Percentiles rank a stretch among this genome's conserved stretches.
phyloP scores from a whole-genome alignment of 2,329 filamentous ascomycete species.

The Ophiostoma montium region DNA sequence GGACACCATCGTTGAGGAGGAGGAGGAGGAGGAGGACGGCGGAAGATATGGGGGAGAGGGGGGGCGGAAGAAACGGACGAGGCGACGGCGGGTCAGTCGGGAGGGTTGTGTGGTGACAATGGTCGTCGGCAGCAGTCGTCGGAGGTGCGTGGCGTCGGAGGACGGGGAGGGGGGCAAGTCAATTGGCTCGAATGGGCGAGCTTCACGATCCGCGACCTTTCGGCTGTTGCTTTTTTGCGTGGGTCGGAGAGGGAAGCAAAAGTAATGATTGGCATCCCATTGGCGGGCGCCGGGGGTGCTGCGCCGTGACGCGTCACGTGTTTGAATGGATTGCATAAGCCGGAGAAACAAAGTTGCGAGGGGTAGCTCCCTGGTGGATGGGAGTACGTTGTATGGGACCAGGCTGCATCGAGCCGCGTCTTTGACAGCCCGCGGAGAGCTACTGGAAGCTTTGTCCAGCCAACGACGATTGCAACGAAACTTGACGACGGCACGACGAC shows the following conservation, averaged over 20 bases:
- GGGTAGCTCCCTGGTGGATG: constrained; percentile 3
- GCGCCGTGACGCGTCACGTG: constrained; percentile 3
- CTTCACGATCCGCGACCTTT: constrained; percentile 7
- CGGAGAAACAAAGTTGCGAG: constrained; percentile 12
- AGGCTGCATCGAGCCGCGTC: constrained; percentile 32
- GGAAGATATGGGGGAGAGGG: neutral
- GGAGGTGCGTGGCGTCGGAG: constrained; percentile 1
- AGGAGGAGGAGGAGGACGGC: neutral
- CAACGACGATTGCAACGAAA: too few relatives aligned
- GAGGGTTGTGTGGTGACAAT: neutral
- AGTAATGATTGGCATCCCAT: constrained; percentile 13
- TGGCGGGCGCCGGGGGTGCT: constrained; percentile 6
- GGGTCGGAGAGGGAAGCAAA: constrained; percentile 5
- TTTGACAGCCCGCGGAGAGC: constrained; percentile 5
- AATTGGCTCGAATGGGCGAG: constrained; percentile 12
- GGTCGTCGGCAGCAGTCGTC: neutral
- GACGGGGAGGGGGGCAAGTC: too few relatives aligned
- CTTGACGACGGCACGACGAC: constrained; percentile 1
- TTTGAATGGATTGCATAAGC: neutral
- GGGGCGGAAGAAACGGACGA: neutral
- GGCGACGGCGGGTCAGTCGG: neutral
- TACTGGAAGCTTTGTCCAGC: constrained; percentile 6
- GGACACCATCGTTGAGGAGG: constrained; percentile 9
- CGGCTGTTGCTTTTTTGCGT: constrained; percentile 12
- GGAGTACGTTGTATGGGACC: constrained; percentile 2